Evolutionary conservation across 257 asterid species (phyloP).

Genomic region (Fraxinus cuspidata): DNA sequence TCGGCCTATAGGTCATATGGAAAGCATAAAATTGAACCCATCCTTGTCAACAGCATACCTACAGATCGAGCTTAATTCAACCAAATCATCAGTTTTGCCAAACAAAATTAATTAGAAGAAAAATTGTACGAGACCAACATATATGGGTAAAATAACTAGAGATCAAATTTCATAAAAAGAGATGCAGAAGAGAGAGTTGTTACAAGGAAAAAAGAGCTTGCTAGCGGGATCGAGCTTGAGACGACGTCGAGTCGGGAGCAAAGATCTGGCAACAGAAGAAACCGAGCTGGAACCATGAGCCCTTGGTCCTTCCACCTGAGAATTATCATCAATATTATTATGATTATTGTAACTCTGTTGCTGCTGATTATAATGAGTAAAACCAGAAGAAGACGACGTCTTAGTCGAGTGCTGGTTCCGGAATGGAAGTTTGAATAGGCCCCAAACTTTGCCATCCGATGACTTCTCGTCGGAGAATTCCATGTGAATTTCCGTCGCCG

Average conservation of each 20-base stretch:
- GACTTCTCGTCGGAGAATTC: conserved; percentile 60
- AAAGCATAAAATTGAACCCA: conserved; percentile 8
- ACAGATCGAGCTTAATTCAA: conserved; percentile 29
- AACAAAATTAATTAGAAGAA: neutral
- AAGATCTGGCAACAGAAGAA: conserved; percentile 86
- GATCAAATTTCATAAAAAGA: neutral
- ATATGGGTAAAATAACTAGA: neutral
- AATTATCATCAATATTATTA: conserved; percentile 30
- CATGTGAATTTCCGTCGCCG: conserved; percentile 45
- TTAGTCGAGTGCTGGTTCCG: conserved; percentile 52
- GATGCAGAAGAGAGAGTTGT: conserved; percentile 13
- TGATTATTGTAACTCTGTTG: conserved; percentile 59
- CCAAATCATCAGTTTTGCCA: neutral
- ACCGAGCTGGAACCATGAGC: conserved; percentile 54
- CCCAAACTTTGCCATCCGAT: conserved; percentile 72
- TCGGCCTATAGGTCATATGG: neutral
- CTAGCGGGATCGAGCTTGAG: conserved; percentile 92
- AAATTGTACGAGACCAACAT: neutral
- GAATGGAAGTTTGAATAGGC: conserved; percentile 77
- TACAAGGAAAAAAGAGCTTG: conserved; percentile 87
- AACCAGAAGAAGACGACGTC: conserved; percentile 44
- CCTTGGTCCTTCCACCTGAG: conserved; percentile 69
- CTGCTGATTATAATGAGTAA: conserved; percentile 28
- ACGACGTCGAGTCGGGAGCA: conserved; percentile 85
- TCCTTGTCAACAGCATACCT: conserved; percentile 9